These are phyloP conservation scores for Trichoderma cornu-damae DNA, from an alignment of 2,329 filamentous ascomycete species.

Conservation along the genomic window DNA sequence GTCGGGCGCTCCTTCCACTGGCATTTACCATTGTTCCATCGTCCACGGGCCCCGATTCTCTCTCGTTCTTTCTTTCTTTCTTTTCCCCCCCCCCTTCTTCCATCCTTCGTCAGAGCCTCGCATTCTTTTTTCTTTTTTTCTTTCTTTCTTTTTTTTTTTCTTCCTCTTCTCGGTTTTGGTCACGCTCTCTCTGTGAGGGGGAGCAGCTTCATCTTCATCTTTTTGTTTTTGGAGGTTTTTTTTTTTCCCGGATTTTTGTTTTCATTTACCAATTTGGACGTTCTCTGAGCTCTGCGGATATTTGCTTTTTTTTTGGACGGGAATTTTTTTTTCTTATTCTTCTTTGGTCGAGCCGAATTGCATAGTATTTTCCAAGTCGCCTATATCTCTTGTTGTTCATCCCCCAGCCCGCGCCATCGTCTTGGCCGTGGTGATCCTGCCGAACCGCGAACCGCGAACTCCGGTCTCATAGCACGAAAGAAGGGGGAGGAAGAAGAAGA, in stretches of 20 bases:
- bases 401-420: background rate
- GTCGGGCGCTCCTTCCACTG: background rate
- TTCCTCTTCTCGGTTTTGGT: too few species aligned
- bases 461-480: background rate
- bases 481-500: background rate
- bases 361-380: background rate
- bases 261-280: background rate
- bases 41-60: background rate
- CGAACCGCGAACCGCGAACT: slow-evolving; percentile 3
- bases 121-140: background rate
- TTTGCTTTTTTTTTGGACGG: background rate
- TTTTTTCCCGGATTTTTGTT: background rate
- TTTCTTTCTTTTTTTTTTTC: background rate
- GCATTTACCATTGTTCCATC: background rate
- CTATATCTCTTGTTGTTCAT: background rate
- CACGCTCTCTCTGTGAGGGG: background rate
- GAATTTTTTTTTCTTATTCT: background rate
- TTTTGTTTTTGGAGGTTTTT: background rate
- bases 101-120: background rate
- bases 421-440: slow-evolving; percentile 6
- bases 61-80: slow-evolving; percentile 1
- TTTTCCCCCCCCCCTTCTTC: background rate
- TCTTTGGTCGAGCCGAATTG: background rate
- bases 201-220: background rate
- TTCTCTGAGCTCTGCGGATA: background rate